Base-by-base conservation (phyloP, 2,329 filamentous ascomycete genomes). In the Colletotrichum sidae region DNA sequence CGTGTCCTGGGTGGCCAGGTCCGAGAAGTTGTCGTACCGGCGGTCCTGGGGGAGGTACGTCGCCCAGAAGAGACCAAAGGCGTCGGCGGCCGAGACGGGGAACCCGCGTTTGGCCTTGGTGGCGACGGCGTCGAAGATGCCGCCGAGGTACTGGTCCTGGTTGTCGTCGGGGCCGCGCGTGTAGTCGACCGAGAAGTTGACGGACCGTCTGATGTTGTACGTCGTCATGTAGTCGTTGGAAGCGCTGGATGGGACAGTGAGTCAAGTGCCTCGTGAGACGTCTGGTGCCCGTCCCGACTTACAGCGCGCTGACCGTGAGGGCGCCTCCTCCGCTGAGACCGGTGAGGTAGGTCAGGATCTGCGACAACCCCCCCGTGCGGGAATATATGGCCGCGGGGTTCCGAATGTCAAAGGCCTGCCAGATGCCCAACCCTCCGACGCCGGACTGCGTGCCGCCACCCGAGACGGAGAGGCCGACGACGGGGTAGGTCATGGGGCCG, bases 371-470 rank as follows among this genome's bases (percentile, higher is more conserved):
- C 2, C 73, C 72, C 0, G 71, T 74, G 0, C 69, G 65, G 2
- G 71, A 69, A 3, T 67, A 44, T 0, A 62, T 54, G 0, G 72
- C 72, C 0, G 47, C 37, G 1, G 63, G 55, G 10, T 74, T 72
- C 5, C 72, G 69, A 8, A 67, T 67, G 55, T 75, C 73, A 9
- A 68, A 74, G 0, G 73, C 73, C 9, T 73, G 71, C 69, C 70
- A 75, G 34, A 75, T 52, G 0, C 73, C 73, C 0, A 75, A 35
- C 0, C 73, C 73, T 3, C 73, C 73, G 8, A 75, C 46, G 2
- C 73, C 73, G 13, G 73, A 73, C 46, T 75, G 73, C 0, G 73
- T 73, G 0, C 72, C 73, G 37, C 72, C 73, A 0, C 72, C 73
- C 0, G 73, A 74, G 9, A 74, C 55, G 2, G 73, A 68, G 7